Evolutionary conservation across 2,329 filamentous ascomycete genomes (phyloP), one percentile per base, ranked within the genome.

Genomic region (Colletotrichum abscissum): DNA sequence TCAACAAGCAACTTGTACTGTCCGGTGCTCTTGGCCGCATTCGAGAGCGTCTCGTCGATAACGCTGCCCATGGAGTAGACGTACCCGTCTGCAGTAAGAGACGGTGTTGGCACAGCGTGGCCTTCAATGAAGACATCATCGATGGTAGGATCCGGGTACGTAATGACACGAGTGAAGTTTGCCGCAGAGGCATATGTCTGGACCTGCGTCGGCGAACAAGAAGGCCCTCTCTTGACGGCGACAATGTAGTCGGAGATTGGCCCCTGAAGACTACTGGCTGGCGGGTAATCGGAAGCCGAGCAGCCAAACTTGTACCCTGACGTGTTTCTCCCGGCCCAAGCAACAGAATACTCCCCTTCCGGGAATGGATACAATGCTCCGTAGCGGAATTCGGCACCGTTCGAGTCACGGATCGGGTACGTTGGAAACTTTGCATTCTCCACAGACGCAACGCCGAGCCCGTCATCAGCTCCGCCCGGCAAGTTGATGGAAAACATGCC

Each of bases 401-500:
- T 62, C 16, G 63, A 64, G 35, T 55, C 63, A 0, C 30, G 57
- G n/a, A 73, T 24, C 0, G 59, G 38, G 16, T 74, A 75, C 11
- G 74, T 74, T 1, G 64, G 63, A 42, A 75, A 72, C 56, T 84
- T 76, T 14, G 77, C 78, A 75, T 87, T 89, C 76, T 90, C 86
- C 64, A 87, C 82, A 0, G 88, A 88, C 3, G 85, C 87, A 24
- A 90, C 82, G 26, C 86, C 82, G 0, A 84, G 83, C 1, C 87
- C 86, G 33, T 79, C 81, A 67, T 84, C 84, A 67, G 86, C 87
- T 63, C 85, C 84, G 22, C 86, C 84, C 0, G 87, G 86, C 6
- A 85, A 84, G 72, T 83, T 85, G 55, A 87, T 82, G 75, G 85
- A 88, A 76, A 89, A 89, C 68, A 88, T 76, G 30, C 87, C 88